Base-by-base conservation (phyloP, 1,284 basidiomycete species). In the Ustilago hordei region DNA sequence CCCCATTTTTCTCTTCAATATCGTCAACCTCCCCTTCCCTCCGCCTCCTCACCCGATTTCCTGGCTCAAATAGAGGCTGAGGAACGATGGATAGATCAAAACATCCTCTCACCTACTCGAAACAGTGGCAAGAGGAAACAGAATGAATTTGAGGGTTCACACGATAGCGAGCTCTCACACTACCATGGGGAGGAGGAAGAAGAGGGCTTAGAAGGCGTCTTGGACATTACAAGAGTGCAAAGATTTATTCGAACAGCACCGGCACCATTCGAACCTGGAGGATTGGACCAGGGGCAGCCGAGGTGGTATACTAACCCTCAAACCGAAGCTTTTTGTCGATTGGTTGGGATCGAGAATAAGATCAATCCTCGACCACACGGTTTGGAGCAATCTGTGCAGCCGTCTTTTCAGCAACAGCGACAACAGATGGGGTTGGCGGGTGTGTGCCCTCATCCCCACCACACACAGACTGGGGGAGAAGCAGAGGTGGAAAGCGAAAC, bases 261-360 rank as follows among this genome's bases (percentile, higher is more conserved):
- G 4, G 90, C 90, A 2, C 79, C 88, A 13, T 85, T 84, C 9
- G 85, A 88, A 60, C 85, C 87, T 6, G 88, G 88, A 1, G 87
- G 87, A 31, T 78, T 85, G 48, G 15, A 73, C 65, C 60, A 60
- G 6, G 75, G 77, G 19, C 82, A 60, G 4, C 79, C 91, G 5
- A 89, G 90, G 7, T 91, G 91, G 88, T 95, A 93, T 86, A 91
- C 91, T 6, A 98, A 97, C 82, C 93, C 93, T 9, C 96, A 98
- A 84, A 99, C 95, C 0, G 91, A 91, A 63, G 92, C 94, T 1
- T 92, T 98, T 78, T 94, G 93, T 80, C 86, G 88, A 32, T 90
- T 97, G 89, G 84, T 98, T 34, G 90, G 90, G 4, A 89, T 99
- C 36, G 89, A 91, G 74, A 95, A 97, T 86, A 61, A 64, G 55